Conservation (phyloP, 352 stramenopile species). For the Phytopythium delawarense region DNA sequence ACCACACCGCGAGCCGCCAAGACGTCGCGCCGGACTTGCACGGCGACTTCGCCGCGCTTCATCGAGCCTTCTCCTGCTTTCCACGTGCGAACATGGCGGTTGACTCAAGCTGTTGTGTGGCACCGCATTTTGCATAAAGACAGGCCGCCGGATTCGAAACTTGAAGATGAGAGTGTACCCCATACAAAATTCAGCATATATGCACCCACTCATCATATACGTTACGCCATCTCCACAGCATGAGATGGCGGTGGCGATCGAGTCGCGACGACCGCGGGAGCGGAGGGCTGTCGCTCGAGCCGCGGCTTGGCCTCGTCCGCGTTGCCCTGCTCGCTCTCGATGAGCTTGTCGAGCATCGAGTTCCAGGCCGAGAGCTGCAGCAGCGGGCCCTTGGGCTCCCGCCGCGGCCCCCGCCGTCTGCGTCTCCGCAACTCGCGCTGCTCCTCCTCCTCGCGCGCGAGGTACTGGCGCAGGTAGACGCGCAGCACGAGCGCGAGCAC, state of each 20-base stretch:
- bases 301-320: background rate
- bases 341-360: conserved; percentile 34
- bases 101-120: background rate
- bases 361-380: conserved; percentile 29
- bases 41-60: background rate
- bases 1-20: background rate
- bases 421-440: background rate
- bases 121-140: background rate
- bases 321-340: conserved; percentile 11
- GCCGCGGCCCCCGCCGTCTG: background rate
- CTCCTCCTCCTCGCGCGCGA: background rate
- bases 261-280: background rate
- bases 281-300: background rate
- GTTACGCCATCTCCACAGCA: background rate
- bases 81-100: background rate
- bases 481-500: conserved; percentile 10
- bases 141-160: background rate
- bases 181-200: background rate
- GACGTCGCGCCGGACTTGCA: background rate
- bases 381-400: conserved; percentile 9
- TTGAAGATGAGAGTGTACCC: conserved; percentile 1
- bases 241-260: background rate
- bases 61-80: background rate
- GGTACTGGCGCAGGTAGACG: conserved; percentile 1
- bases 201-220: background rate